These are phyloP conservation scores for Metahyphopichia silvanorum DNA, from an alignment of 805 yeast species.

Conservation along the genomic window DNA sequence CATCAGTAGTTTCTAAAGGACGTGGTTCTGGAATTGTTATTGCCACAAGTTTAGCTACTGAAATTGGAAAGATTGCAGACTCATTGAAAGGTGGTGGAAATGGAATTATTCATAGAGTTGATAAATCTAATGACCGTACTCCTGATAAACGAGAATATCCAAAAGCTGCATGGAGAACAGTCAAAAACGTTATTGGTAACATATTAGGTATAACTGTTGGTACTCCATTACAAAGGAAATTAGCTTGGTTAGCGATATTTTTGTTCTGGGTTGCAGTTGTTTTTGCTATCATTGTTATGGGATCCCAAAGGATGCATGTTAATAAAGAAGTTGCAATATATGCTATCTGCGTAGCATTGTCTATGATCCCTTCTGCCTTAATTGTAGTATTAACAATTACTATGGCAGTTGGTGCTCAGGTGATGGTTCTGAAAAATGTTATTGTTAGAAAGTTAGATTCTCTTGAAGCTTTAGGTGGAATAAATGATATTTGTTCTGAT, in stretches of 20 bases:
- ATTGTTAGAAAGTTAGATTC: constrained; percentile 37
- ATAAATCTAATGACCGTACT: constrained; percentile 32
- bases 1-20: constrained; percentile 41
- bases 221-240: constrained; percentile 44
- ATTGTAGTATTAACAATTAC: constrained; percentile 38
- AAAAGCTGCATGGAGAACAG: constrained; percentile 33
- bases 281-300: constrained; percentile 39
- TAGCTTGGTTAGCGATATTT: constrained; percentile 49
- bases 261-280: constrained; percentile 45
- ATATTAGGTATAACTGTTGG: constrained; percentile 46
- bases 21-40: constrained; percentile 39
- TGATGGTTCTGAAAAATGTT: constrained; percentile 32
- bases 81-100: constrained; percentile 25
- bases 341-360: constrained; percentile 39
- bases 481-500: constrained; percentile 38
- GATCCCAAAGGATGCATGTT: constrained; percentile 29
- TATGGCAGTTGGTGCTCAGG: constrained; percentile 40
- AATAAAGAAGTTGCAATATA: constrained; percentile 35
- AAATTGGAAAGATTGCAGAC: constrained; percentile 39
- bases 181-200: constrained; percentile 40
- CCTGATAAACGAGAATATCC: constrained; percentile 36
- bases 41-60: constrained; percentile 37
- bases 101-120: constrained; percentile 25
- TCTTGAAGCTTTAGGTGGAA: constrained; percentile 37
- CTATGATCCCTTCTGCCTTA: constrained; percentile 38